Base-by-base conservation (phyloP, 148 eudicot genomes). In the Cornus suecica region DNA sequence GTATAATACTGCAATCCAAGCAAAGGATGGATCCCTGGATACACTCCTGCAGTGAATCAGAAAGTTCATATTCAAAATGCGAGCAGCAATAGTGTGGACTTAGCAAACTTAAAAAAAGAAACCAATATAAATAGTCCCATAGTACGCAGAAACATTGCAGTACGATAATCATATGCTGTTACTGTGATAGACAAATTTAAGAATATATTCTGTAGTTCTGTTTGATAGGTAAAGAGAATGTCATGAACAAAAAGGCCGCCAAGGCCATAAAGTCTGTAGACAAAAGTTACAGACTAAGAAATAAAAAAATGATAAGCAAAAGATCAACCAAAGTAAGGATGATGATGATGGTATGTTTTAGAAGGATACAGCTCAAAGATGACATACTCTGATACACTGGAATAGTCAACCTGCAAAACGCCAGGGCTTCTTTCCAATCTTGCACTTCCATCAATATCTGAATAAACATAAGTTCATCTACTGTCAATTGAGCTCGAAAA, bases 1-100 rank as follows among this genome's bases (percentile, higher is more conserved):
- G 92, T 89, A 82, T 91, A 95, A 72, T 92, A 91, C 68, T 95
- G 99, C 83, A 95, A 80, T 67, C 99, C 99, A 79, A 86, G 91
- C 88, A 87, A 83, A 24, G 99, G 99, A 87, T 95, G 97, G 77
- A 84, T 78, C 74, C 86, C 90, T 60, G 90, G 84, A 76, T 95
- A 95, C 13, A 79, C 97, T 85, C 84, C 99, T 95, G 90, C n/a
- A 61, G 4, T 37, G 24, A 80, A 74, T 27, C 11, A 65, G 41
- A 81, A 26, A 54, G 41, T 0, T 58, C 20, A 58, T 58, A 25
- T 18, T 58, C 18, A 58, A 25, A 20, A n/a, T 58, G 24, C 22
- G 18, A 18, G 8, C 42, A 37, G 42, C 42, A 37, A 37, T 10
- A 37, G 4, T 6, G 9, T 37, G 42, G 42, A 37, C 42, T 58